phyloP scores from a whole-genome alignment of 2,329 filamentous ascomycete genomes.

The Paramyrothecium roridum region DNA sequence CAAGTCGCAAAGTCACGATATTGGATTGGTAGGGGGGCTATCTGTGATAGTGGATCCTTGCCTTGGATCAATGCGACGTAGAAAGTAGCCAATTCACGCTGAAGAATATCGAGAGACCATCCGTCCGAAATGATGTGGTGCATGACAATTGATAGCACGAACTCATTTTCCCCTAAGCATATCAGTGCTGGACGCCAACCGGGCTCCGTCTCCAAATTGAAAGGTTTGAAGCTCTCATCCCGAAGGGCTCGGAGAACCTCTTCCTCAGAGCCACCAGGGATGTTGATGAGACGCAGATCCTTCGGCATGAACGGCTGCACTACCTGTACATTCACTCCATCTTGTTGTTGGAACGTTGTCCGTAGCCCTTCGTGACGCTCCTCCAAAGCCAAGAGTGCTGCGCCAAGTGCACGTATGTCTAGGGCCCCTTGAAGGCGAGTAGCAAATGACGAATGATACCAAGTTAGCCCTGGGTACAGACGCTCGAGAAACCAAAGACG shows the following conservation, averaged over 20 bases:
- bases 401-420: not conserved
- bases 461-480: slow-evolving; percentile 4
- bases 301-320: not conserved
- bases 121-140: slow-evolving; percentile 10
- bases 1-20: not conserved
- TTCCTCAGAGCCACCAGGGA: not conserved
- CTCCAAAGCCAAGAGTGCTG: slow-evolving; percentile 6
- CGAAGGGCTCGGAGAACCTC: not conserved
- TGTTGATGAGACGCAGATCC: not conserved
- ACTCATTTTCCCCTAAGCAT: not conserved
- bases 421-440: slow-evolving; percentile 1
- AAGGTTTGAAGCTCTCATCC: not conserved
- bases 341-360: slow-evolving; percentile 4
- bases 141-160: slow-evolving; percentile 7
- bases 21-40: not conserved
- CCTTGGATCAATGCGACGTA: not conserved
- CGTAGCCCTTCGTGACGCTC: slow-evolving; percentile 6
- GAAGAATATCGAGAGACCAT: not conserved
- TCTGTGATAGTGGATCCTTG: not conserved
- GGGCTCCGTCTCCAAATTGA: not conserved
- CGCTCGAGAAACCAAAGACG: slow-evolving; percentile 9
- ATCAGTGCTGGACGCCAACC: slow-evolving; percentile 1
- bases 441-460: slow-evolving; percentile 6
- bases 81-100: not conserved
- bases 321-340: slow-evolving; percentile 3